A percentile compares a stretch with the other conserved stretches of the same genome.
phyloP scores from a whole-genome alignment of 139 green algal species.

The Picochlorum costavermella region DNA sequence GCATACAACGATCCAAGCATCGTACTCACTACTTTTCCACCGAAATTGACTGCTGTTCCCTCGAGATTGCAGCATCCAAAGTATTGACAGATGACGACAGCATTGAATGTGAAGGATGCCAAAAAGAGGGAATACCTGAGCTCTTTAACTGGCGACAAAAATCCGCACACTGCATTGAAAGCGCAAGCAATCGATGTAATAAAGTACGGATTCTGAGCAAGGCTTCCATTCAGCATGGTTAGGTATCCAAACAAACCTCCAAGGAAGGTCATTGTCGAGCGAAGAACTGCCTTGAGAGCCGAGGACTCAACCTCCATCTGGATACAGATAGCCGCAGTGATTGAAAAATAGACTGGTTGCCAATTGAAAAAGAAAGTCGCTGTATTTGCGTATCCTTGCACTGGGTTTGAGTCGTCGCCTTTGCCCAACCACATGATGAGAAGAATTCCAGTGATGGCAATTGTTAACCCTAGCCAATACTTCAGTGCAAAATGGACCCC shows the following conservation, averaged over 20 bases:
- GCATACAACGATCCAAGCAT: conserved; percentile 10
- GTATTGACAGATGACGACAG: conserved; percentile 18
- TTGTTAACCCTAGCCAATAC: conserved; percentile 11
- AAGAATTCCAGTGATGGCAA: conserved; percentile 10
- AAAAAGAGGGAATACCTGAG: conserved; percentile 21
- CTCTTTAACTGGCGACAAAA: conserved; percentile 8
- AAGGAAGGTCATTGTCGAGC: conserved; percentile 8
- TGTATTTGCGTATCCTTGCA: background rate
- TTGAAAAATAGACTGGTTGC: conserved; percentile 20
- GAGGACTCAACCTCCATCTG: conserved; percentile 19
- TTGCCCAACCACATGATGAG: conserved; percentile 11
- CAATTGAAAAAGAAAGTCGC: conserved; percentile 12
- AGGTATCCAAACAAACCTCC: conserved; percentile 11
- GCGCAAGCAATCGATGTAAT: background rate
- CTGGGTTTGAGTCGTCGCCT: background rate
- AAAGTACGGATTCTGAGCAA: conserved; percentile 21
- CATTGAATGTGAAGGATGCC: conserved; percentile 13
- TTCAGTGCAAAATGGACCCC: conserved; percentile 8
- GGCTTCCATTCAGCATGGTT: conserved; percentile 15
- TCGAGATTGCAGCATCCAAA: conserved; percentile 18
- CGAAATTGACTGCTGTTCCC: conserved; percentile 5
- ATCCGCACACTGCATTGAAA: conserved; percentile 1
- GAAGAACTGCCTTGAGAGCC: conserved; percentile 8
- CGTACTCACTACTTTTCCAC: conserved; percentile 13
- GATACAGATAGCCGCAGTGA: conserved; percentile 23